Percentiles rank a stretch among this genome's conserved stretches.
These are phyloP conservation scores for Paramarasmius palmivorus DNA, from an alignment of 1,284 basidiomycete species.

Conservation along the genomic window DNA sequence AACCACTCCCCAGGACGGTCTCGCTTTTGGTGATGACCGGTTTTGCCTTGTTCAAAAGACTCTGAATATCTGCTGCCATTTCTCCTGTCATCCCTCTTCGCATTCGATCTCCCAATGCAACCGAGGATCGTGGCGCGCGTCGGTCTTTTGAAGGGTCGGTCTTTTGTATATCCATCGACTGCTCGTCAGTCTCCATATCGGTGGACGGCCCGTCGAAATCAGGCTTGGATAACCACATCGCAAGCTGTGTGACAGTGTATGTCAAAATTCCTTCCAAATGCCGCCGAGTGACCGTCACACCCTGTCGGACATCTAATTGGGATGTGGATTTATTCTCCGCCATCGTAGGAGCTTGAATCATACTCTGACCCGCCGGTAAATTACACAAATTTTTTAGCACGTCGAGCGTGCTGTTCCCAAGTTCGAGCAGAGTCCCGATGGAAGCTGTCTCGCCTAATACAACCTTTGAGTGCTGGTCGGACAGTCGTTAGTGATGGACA, in stretches of 20 bases:
- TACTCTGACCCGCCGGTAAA: conserved; percentile 54
- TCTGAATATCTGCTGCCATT: conserved; percentile 72
- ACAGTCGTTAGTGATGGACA: conserved; percentile 12
- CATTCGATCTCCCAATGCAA: conserved; percentile 62
- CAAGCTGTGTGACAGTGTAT: conserved; percentile 79
- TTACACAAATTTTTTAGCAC: conserved; percentile 62
- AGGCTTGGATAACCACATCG: conserved; percentile 71
- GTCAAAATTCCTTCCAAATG: conserved; percentile 72
- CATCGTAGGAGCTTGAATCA: conserved; percentile 33
- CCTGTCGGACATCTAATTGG: conserved; percentile 58
- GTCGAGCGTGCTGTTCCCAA: conserved; percentile 73
- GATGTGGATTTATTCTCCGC: conserved; percentile 36
- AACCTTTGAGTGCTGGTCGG: conserved; percentile 72
- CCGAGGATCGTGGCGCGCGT: conserved; percentile 42
- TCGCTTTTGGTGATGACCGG: conserved; percentile 59
- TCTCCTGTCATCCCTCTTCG: conserved; percentile 76
- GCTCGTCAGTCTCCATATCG: conserved; percentile 45
- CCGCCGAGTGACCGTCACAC: conserved; percentile 52
- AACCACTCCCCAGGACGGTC: conserved; percentile 37
- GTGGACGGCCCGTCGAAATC: conserved; percentile 50
- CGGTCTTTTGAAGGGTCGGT: conserved; percentile 41
- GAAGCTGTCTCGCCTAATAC: conserved; percentile 77
- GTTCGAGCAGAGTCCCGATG: conserved; percentile 75
- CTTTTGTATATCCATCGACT: conserved; percentile 37
- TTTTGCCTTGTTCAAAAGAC: conserved; percentile 64